Conservation (phyloP, 2,329 filamentous ascomycete genomes). For the Colletotrichum australisinense region DNA sequence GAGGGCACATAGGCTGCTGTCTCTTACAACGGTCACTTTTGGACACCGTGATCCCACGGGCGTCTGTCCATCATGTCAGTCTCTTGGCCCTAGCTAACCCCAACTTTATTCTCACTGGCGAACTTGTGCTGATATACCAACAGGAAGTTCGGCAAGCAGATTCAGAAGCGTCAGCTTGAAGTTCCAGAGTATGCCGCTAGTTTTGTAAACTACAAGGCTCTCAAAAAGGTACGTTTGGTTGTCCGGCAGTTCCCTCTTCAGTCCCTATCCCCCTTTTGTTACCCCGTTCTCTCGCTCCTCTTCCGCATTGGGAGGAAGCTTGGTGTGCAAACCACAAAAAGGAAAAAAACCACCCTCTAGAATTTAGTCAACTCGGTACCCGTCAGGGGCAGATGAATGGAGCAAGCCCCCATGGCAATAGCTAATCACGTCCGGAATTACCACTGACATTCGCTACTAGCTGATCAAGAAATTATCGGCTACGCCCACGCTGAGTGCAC, state of each 20-base stretch:
- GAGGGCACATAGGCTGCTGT: constrained; percentile 5
- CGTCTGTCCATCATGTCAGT: constrained; percentile 31
- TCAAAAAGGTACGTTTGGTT: constrained; percentile 84
- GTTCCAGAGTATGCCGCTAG: constrained; percentile 99
- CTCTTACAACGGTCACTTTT: neutral
- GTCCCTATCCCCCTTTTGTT: constrained; percentile 14
- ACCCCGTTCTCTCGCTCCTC: constrained; percentile 1
- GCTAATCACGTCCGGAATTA: constrained; percentile 28
- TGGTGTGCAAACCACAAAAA: constrained; percentile 15
- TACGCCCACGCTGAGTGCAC: constrained; percentile 84
- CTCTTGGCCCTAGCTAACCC: neutral
- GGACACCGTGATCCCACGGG: constrained; percentile 30
- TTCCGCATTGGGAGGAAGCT: constrained; percentile 7
- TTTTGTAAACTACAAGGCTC: constrained; percentile 98
- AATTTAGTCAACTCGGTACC: constrained; percentile 28
- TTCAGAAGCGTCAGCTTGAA: constrained; percentile 98
- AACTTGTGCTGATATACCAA: constrained; percentile 22
- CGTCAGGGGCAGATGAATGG: constrained; percentile 29
- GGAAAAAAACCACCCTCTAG: neutral
- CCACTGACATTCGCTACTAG: constrained; percentile 62
- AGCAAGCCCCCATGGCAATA: constrained; percentile 33
- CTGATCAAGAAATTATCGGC: constrained; percentile 98
- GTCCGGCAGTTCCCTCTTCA: neutral
- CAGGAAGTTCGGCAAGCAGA: constrained; percentile 99
- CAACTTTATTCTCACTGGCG: neutral